Conservation (phyloP, 208 protist genomes). For the Crithidia mellificae region DNA sequence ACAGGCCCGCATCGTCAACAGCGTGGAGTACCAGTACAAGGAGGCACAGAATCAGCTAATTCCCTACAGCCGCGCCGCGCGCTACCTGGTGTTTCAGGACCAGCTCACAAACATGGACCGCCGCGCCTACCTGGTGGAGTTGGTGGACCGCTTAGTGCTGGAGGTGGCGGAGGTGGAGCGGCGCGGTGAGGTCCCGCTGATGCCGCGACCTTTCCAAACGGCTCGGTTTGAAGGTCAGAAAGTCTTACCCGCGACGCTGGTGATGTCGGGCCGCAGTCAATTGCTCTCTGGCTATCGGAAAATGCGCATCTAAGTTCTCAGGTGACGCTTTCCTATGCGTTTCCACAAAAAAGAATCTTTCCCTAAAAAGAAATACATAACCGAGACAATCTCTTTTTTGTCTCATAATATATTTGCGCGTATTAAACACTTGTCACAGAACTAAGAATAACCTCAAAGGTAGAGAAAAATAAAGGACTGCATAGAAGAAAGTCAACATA, state of each 20-base stretch:
- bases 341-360: neutral
- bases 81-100: constrained; percentile 18
- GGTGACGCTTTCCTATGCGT: neutral
- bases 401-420: too few relatives aligned
- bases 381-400: too few relatives aligned
- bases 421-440: too few relatives aligned
- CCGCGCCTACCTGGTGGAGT: constrained; percentile 24
- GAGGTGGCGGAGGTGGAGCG: constrained; percentile 7
- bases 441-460: neutral
- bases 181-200: neutral
- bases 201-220: too few relatives aligned
- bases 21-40: neutral
- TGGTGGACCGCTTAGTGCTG: constrained; percentile 7
- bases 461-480: neutral
- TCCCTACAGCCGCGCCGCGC: neutral
- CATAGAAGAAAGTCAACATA: too few relatives aligned
- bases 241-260: neutral
- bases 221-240: neutral
- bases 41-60: constrained; percentile 1
- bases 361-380: too few relatives aligned
- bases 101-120: constrained; percentile 14
- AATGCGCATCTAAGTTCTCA: neutral
- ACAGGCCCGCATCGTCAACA: neutral
- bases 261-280: neutral
- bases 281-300: neutral